Evolutionary conservation across 768 basidiomycete species (phyloP), one percentile per base, ranked within the genome.

Genomic region (Lanmaoa pseudosensibilis): DNA sequence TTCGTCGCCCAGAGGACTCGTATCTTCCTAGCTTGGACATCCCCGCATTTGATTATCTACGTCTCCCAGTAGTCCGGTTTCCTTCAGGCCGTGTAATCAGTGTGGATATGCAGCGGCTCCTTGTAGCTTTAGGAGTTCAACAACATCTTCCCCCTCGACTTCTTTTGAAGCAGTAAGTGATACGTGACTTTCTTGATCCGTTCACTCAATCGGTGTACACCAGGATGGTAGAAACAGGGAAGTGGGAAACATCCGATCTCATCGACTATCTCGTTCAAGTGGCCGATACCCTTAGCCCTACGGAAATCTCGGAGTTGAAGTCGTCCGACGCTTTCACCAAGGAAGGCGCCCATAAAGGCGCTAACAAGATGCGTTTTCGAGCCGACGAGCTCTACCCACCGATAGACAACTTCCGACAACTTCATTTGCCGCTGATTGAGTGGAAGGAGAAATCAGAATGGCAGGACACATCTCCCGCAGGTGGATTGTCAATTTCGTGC

Each of bases 301-400:
- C 27, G 16, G 50, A 52, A 16, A 21, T 56, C 12, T 8, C 33
- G 3, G 16, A 12, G 6, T 43, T 52, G 18, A 52, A n/a, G n/a
- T 51, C 50, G 7, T 40, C 32, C 3, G 3, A 27, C 1, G 12
- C 18, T 4, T 93, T 97, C 65, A 82, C 81, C 2, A 79, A 74
- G 57, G 88, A 88, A 62, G 63, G 34, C 6, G 15, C 12, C 6
- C 34, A 36, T 15, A 36, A 36, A 16, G 34, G 60, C n/a, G 40
- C 59, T 1, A 56, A 57, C 27, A 55, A 33, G 11, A n/a, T 64
- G 15, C 75, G 89, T 21, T 81, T 75, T 62, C 82, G 77, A 46
- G 90, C 92, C 0, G 72, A 78, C 23, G 82, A 90, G 51, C 76
- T 98, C 16, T 97, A 94, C 65, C 94, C 96, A 64, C 94, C 96